These are phyloP conservation scores for Kokia cookei DNA, from an alignment of 441 rosid genomes.

Conservation along the genomic window DNA sequence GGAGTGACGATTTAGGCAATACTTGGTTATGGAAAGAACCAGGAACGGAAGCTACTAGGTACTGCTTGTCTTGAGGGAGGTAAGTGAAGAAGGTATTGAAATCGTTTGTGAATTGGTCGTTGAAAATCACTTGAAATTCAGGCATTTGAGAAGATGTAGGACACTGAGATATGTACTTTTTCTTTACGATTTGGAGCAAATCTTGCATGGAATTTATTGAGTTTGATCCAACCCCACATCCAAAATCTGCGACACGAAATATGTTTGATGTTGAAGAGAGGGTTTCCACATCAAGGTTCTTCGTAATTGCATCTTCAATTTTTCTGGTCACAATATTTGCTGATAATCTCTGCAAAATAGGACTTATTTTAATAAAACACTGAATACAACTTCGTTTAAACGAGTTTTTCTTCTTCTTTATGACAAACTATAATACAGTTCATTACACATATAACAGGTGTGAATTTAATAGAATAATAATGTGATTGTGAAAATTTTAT, in stretches of 20 bases:
- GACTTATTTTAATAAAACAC: not conserved
- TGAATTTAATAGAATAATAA: no score
- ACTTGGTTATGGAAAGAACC: slow-evolving; percentile 35
- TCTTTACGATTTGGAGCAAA: slow-evolving; percentile 22
- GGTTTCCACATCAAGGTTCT: slow-evolving; percentile 34
- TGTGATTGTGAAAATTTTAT: no score
- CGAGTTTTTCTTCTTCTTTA: not conserved
- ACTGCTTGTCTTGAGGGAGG: slow-evolving; percentile 28
- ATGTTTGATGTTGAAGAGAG: slow-evolving; percentile 19
- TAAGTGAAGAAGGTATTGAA: slow-evolving; percentile 38
- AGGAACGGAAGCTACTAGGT: slow-evolving; percentile 33
- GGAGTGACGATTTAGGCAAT: slow-evolving; percentile 34
- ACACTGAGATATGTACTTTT: slow-evolving; percentile 1
- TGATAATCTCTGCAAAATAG: slow-evolving; percentile 14
- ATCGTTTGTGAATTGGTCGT: slow-evolving; percentile 23
- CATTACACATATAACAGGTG: no score
- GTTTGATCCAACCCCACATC: slow-evolving; percentile 64
- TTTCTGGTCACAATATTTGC: slow-evolving; percentile 20
- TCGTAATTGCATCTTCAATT: slow-evolving; percentile 29
- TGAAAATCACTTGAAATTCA: slow-evolving; percentile 34
- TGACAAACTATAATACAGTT: not conserved
- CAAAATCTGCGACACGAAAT: slow-evolving; percentile 45
- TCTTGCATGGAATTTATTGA: slow-evolving; percentile 32
- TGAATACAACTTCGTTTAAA: not conserved
- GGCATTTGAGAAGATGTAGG: not conserved